Evolutionary conservation across 169 alveolate species (phyloP).

Genomic region (Amoebophrya sp.): DNA sequence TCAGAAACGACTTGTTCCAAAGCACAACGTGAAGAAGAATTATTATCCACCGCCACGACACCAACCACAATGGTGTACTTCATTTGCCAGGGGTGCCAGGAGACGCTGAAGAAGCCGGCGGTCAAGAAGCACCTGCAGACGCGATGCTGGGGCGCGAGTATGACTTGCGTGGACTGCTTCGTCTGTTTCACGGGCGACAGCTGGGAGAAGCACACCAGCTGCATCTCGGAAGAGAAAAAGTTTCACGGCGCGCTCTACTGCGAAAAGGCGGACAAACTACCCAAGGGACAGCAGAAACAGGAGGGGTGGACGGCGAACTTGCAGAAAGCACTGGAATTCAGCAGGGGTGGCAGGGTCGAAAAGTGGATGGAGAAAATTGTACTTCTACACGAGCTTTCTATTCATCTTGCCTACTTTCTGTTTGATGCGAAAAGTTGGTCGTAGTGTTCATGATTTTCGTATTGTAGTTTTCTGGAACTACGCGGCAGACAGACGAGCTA

Average conservation of each 20-base stretch:
- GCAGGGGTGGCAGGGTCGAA: neutral
- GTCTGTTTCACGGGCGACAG: slow-evolving; percentile 13
- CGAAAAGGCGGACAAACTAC: neutral
- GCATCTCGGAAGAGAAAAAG: neutral
- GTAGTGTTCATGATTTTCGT: too few relatives aligned
- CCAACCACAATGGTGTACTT: neutral
- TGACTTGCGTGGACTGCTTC: neutral
- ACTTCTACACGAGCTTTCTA: too few relatives aligned
- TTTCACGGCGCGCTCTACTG: neutral
- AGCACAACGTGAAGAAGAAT: too few relatives aligned
- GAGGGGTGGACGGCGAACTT: neutral
- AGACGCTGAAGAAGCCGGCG: slow-evolving; percentile 9
- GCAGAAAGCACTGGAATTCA: neutral
- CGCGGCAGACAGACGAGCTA: too few relatives aligned
- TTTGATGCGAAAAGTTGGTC: too few relatives aligned
- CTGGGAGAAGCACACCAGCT: neutral
- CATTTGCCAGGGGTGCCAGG: slow-evolving; percentile 16
- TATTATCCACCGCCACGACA: too few relatives aligned
- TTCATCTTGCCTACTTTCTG: too few relatives aligned
- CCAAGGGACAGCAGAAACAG: slow-evolving; percentile 3
- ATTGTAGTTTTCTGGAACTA: too few relatives aligned
- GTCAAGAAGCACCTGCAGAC: neutral
- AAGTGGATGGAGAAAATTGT: neutral
- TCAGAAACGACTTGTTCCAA: too few relatives aligned
- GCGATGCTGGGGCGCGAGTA: neutral